phyloP scores from a whole-genome alignment of 768 basidiomycete genomes.

The Dendrothele bispora region DNA sequence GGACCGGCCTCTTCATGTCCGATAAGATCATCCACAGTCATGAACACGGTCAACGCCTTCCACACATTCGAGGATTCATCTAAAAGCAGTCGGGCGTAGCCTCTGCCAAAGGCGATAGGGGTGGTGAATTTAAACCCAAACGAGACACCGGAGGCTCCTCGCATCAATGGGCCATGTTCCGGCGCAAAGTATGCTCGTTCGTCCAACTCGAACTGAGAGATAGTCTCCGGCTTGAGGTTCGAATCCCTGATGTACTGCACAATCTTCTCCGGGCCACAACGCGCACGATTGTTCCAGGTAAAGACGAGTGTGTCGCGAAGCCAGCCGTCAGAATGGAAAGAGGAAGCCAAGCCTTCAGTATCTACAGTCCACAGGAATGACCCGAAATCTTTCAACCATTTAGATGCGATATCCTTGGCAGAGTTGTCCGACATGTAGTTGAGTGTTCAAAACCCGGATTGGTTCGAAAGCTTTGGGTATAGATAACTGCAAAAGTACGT shows the following conservation, averaged over 20 bases:
- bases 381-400: slow-evolving; percentile 15
- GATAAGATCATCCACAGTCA: slow-evolving; percentile 29
- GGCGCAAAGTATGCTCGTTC: slow-evolving; percentile 19
- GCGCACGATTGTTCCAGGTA: slow-evolving; percentile 41
- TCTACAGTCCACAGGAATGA: slow-evolving; percentile 5
- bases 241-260: slow-evolving; percentile 25
- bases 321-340: slow-evolving; percentile 36
- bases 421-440: too few species aligned
- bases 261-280: slow-evolving; percentile 34
- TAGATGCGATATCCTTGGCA: neutral
- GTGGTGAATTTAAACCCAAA: slow-evolving; percentile 39
- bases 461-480: too few species aligned
- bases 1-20: slow-evolving; percentile 34
- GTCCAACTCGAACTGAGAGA: slow-evolving; percentile 28
- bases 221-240: neutral
- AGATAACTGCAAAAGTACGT: too few species aligned
- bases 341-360: slow-evolving; percentile 17
- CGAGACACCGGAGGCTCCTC: slow-evolving; percentile 22
- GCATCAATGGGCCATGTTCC: slow-evolving; percentile 12
- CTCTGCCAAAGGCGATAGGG: slow-evolving; percentile 28
- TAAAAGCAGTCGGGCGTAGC: slow-evolving; percentile 31
- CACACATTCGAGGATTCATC: slow-evolving; percentile 20
- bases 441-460: too few species aligned
- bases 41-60: slow-evolving; percentile 36
- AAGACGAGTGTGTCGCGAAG: slow-evolving; percentile 43